Evolutionary conservation across 306 rosid genomes (phyloP), one percentile per base, ranked within the genome.

Genomic region (Quercus dentata): DNA sequence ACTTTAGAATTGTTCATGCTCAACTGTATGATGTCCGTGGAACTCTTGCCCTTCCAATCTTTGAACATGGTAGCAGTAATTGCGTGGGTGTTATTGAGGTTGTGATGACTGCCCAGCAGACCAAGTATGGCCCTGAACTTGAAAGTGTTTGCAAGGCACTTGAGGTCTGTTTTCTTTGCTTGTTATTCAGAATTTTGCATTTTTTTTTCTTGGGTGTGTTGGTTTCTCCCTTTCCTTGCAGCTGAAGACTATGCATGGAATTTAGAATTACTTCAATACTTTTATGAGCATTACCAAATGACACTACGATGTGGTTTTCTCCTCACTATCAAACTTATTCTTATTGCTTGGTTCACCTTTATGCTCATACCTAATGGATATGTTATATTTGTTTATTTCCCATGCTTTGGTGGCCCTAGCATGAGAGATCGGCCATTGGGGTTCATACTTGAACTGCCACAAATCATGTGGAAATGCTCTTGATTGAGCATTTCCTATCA

Each of bases 1-100:
- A 93, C 57, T 97, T 89, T 0, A 84, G 99, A 82, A 86, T 96
- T 80, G 76, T 41, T 80, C 83, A 90, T 80, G 99, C 99, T 83
- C 92, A 90, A 38, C 79, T 71, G 84, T 68, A 75, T 67, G 96
- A 90, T 84, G 90, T 96, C 4, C 61, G 98, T 15, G 99, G 98
- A 80, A 84, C 97, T 71, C 81, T 96, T 46, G 99, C 97, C 6
- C 88, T 96, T 78, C 99, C 99, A 0, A 52, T 96, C 44, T 93
- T 96, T 86, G 97, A 93, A 84, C 88, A 83, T 76, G 94, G 89
- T 58, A 87, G 94, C 79, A 85, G 75, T 83, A 81, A 35, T 86
- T 96, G 99, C 87, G 82, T 96, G 76, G 99, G 97, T 6, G 99
- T 96, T 77, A 79, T 96, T 80, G 99, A 96, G 86, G 92, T 93